Evolutionary conservation across 2,329 filamentous ascomycete species (phyloP).

Genomic region (Truncatella angustata): DNA sequence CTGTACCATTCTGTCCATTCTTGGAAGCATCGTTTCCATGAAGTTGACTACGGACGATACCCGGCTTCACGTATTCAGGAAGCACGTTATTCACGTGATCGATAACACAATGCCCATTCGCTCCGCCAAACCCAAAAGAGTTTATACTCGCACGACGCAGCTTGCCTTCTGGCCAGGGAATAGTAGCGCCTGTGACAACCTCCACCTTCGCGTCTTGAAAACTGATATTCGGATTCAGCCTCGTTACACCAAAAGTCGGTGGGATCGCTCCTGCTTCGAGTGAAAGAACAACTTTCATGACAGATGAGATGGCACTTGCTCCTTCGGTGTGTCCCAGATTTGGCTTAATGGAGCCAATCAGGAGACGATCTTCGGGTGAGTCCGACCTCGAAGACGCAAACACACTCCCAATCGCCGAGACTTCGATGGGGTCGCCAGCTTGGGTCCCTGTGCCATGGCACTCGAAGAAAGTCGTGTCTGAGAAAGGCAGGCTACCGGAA

Average conservation of each 20-base stretch:
- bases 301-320: constrained; percentile 23
- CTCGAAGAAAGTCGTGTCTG: constrained; percentile 22
- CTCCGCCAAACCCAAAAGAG: constrained; percentile 17
- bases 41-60: neutral
- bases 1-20: too few species aligned
- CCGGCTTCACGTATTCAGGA: neutral
- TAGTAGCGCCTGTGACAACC: neutral
- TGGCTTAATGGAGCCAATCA: constrained; percentile 25
- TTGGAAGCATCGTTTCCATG: too few species aligned
- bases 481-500: neutral
- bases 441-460: constrained; percentile 19
- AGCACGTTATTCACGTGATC: too few species aligned
- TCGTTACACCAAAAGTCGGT: neutral
- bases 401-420: constrained; percentile 16
- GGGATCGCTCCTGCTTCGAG: constrained; percentile 16
- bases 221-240: neutral
- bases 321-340: constrained; percentile 28
- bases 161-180: neutral
- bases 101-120: constrained; percentile 15
- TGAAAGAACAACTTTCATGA: constrained; percentile 21
- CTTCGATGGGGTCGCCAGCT: constrained; percentile 17
- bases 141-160: constrained; percentile 25
- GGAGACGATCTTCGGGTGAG: too few species aligned
- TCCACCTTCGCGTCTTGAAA: neutral
- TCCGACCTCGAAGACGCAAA: constrained; percentile 5